A percentile compares a stretch with the other conserved stretches of the same genome.
These are phyloP conservation scores for Fusarium clavum DNA, from an alignment of 2,329 filamentous ascomycete genomes.

Conservation along the genomic window DNA sequence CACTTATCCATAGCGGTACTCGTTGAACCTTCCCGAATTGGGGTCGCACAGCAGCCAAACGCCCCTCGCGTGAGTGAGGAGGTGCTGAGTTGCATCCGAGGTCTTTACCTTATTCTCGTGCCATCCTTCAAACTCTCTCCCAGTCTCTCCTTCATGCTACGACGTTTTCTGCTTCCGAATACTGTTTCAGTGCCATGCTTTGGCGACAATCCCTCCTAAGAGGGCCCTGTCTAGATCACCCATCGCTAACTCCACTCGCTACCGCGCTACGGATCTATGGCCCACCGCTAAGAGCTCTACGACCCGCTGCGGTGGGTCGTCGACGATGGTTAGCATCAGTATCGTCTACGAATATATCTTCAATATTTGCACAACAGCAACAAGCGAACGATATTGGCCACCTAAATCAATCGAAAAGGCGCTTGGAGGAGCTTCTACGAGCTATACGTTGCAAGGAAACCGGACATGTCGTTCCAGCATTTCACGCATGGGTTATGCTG, in stretches of 20 bases:
- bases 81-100: conserved; percentile 25
- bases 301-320: conserved; percentile 42
- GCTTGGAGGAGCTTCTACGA: conserved; percentile 46
- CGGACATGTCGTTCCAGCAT: conserved; percentile 38
- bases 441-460: conserved; percentile 50
- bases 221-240: conserved; percentile 40
- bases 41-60: conserved; percentile 42
- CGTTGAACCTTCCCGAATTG: conserved; percentile 29
- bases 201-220: conserved; percentile 44
- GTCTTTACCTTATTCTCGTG: conserved; percentile 14
- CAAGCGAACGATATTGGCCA: not conserved
- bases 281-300: conserved; percentile 38
- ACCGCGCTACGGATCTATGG: conserved; percentile 39
- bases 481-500: conserved; percentile 46
- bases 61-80: conserved; percentile 35
- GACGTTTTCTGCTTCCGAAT: conserved; percentile 7
- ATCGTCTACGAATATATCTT: conserved; percentile 28
- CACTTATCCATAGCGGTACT: conserved; percentile 24
- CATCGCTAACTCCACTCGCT: conserved; percentile 38
- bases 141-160: not conserved
- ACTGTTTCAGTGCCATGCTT: conserved; percentile 45
- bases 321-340: conserved; percentile 43
- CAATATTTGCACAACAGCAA: conserved; percentile 12
- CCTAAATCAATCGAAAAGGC: not conserved
- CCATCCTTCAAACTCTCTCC: conserved; percentile 7